A percentile compares a stretch with the other conserved stretches of the same genome.
Evolutionary conservation across 805 yeast genomes (phyloP).

Genomic region (Pichia phayaonensis): DNA sequence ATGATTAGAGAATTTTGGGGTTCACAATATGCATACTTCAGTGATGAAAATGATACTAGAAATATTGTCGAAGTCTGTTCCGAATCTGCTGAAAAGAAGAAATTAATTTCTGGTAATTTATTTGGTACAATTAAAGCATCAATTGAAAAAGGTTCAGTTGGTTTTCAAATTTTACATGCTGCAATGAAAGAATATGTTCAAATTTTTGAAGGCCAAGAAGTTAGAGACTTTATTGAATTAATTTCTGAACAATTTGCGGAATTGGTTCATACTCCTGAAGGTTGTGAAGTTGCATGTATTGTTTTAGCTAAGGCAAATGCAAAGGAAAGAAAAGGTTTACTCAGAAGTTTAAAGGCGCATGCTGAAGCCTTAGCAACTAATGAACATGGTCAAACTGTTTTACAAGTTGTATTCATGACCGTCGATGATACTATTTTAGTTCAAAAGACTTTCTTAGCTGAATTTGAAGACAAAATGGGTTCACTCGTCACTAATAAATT

Average conservation of each 20-base stretch:
- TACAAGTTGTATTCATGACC: constrained; percentile 70
- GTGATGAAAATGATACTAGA: constrained; percentile 59
- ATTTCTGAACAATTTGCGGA: constrained; percentile 87
- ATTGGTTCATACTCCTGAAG: constrained; percentile 91
- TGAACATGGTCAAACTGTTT: constrained; percentile 79
- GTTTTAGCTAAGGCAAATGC: constrained; percentile 79
- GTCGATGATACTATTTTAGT: constrained; percentile 91
- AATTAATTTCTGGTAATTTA: constrained; percentile 65
- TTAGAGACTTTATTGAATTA: constrained; percentile 74
- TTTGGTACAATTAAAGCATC: constrained; percentile 81
- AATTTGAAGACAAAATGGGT: constrained; percentile 43
- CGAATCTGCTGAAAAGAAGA: constrained; percentile 72
- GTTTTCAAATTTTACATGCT: constrained; percentile 92
- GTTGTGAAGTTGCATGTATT: constrained; percentile 82
- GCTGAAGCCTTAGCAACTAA: constrained; percentile 70
- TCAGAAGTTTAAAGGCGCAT: constrained; percentile 68
- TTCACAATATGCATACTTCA: constrained; percentile 85
- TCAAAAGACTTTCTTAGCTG: constrained; percentile 61
- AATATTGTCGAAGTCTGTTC: constrained; percentile 57
- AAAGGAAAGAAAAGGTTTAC: constrained; percentile 78
- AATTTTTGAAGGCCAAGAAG: constrained; percentile 62
- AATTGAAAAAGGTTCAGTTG: constrained; percentile 91
- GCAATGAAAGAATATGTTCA: constrained; percentile 86
- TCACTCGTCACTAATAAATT: constrained; percentile 61
- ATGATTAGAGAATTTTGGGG: constrained; percentile 98